These are phyloP conservation scores for Artomyces pyxidatus DNA, from an alignment of 768 basidiomycete genomes.

Conservation along the genomic window DNA sequence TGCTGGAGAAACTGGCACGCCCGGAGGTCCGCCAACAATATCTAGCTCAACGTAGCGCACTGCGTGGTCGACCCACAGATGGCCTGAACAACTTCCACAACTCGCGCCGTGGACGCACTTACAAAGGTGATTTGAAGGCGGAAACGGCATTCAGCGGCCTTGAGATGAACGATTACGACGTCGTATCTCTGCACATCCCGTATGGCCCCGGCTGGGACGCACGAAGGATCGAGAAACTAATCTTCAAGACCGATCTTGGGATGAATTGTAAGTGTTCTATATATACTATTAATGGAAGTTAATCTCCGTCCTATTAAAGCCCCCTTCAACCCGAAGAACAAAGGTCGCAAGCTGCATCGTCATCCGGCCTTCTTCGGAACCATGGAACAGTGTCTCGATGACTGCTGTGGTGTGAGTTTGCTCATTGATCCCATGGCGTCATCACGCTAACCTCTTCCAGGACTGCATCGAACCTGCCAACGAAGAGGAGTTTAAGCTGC, in stretches of 20 bases:
- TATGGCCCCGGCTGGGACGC: constrained; percentile 57
- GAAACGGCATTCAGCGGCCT: constrained; percentile 33
- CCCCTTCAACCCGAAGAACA: constrained; percentile 57
- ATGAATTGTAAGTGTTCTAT: too few relatives aligned
- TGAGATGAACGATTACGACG: constrained; percentile 53
- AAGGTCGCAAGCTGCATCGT: constrained; percentile 49
- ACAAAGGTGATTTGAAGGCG: constrained; percentile 50
- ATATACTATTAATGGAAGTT: too few relatives aligned
- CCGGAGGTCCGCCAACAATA: constrained; percentile 37
- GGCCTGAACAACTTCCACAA: neutral
- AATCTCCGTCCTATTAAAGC: constrained; percentile 26
- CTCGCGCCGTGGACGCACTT: constrained; percentile 23
- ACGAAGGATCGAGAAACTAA: constrained; percentile 44
- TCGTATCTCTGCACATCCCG: constrained; percentile 45
- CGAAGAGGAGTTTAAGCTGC: constrained; percentile 45
- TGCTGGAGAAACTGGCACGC: constrained; percentile 48
- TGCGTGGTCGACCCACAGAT: constrained; percentile 41
- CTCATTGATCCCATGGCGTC: neutral
- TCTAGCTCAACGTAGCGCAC: constrained; percentile 36
- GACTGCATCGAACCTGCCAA: constrained; percentile 47
- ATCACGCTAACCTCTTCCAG: constrained; percentile 21
- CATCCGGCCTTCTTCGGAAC: constrained; percentile 59
- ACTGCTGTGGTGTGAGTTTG: constrained; percentile 47
- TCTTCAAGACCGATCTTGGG: constrained; percentile 57
- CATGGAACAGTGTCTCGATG: constrained; percentile 46